Evolutionary conservation across 2,329 filamentous ascomycete species (phyloP), one percentile per base, ranked within the genome.

Genomic region (Didymella pinodella): DNA sequence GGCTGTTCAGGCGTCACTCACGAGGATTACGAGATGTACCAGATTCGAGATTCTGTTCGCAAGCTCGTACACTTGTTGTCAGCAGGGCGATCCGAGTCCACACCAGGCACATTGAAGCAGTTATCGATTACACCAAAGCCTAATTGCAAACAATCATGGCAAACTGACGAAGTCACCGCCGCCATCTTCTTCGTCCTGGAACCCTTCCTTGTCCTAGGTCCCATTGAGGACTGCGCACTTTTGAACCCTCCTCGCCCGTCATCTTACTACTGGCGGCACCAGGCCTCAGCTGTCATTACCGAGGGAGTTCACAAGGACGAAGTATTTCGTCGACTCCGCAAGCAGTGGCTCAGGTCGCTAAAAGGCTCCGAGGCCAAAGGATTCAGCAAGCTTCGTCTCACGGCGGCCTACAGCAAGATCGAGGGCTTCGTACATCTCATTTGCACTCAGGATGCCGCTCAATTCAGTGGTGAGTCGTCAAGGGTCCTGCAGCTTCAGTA

Each of bases 1-100:
- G 45, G 22, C 12, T 25, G n/a, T 2, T 4, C 20, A 4, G 43
- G 26, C 2, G 26, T 60, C 20, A 36, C 20, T 3, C 6, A 12
- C 10, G 62, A 60, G 18, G 59, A 64, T 3, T 57, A 56, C n/a
- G 43, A 58, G 10, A 28, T 64, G 1, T 59, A 60, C 11, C 47
- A 44, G 7, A 16, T 48, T 4, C 51, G 62, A 18, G 62, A 60
- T 22, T 25, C 46, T n/a, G 45, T 62, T 2, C 59, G 59, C 2
- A 54, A 59, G 29, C 18, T 61, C 7, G 36, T 53, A 7, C 38
- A 34, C 2, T 18, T 57, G 5, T 7, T 60, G 8, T 20, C 22
- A 20, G 36, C 57, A 7, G 22, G 18, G 25, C 14, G 11, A 8
- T 18, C 14, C 7, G n/a, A 34, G 18, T 12, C 28, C 20, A 50